A percentile compares a stretch with the other conserved stretches of the same genome.
phyloP scores from a whole-genome alignment of 2,329 filamentous ascomycete species.

The Xylariales sp. region DNA sequence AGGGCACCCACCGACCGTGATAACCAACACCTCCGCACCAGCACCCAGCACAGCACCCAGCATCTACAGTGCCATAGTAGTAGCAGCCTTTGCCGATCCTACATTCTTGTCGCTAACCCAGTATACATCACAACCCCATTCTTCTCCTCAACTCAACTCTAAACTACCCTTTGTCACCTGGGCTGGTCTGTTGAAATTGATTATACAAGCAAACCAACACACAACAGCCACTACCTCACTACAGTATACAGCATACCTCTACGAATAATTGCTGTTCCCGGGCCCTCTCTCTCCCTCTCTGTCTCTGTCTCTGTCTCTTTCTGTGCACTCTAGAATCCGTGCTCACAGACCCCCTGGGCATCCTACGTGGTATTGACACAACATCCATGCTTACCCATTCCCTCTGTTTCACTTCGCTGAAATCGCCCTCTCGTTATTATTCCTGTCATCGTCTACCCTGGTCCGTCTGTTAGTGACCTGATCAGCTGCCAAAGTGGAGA shows the following conservation, averaged over 20 bases:
- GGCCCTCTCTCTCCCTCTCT: background rate
- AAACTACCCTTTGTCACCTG: background rate
- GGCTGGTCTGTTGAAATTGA: background rate
- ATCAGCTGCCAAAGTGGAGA: slow-evolving; percentile 39
- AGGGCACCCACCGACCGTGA: background rate
- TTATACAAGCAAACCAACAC: too few species aligned
- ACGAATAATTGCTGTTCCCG: slow-evolving; percentile 1
- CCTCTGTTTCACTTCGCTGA: slow-evolving; percentile 34
- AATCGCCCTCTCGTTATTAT: slow-evolving; percentile 26
- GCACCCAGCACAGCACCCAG: background rate
- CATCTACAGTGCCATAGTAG: background rate
- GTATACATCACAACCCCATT: slow-evolving; percentile 18
- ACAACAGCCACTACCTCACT: too few species aligned
- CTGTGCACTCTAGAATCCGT: background rate
- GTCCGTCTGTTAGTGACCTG: slow-evolving; percentile 30
- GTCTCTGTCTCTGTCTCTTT: too few species aligned
- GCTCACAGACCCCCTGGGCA: slow-evolving; percentile 22
- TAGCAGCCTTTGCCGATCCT: slow-evolving; percentile 29
- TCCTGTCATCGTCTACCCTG: slow-evolving; percentile 28
- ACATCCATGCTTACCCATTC: slow-evolving; percentile 38
- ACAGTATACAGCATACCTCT: background rate
- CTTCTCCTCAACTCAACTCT: slow-evolving; percentile 26
- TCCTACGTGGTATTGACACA: slow-evolving; percentile 37
- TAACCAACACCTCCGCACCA: slow-evolving; percentile 17
- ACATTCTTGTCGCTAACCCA: slow-evolving; percentile 18